phyloP scores from a whole-genome alignment of 2,329 filamentous ascomycete genomes.

The Cylindrodendrum hubeiense region DNA sequence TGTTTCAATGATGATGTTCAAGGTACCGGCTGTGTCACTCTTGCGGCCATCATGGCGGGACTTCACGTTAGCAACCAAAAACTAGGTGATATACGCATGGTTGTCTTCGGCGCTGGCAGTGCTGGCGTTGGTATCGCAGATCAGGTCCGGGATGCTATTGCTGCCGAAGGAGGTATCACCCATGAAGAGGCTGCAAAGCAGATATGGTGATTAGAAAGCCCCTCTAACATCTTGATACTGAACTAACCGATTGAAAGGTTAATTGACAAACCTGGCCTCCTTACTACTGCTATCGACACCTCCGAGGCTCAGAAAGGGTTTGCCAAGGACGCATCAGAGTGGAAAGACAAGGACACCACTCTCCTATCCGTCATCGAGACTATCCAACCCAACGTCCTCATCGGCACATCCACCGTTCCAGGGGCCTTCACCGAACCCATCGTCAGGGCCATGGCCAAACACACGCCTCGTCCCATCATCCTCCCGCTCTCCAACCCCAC shows the following conservation, averaged over 20 bases:
- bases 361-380: conserved; percentile 76
- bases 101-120: conserved; percentile 85
- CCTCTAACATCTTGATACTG: not conserved
- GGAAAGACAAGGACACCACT: conserved; percentile 67
- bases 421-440: conserved; percentile 81
- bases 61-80: conserved; percentile 76
- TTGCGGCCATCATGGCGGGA: conserved; percentile 84
- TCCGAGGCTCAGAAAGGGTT: conserved; percentile 77
- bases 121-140: conserved; percentile 90
- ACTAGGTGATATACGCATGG: conserved; percentile 76
- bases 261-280: conserved; percentile 83
- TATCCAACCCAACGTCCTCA: conserved; percentile 83
- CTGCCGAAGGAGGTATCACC: conserved; percentile 72
- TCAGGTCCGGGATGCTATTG: conserved; percentile 84
- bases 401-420: conserved; percentile 86
- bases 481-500: conserved; percentile 91
- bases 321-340: conserved; percentile 73
- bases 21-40: conserved; percentile 87
- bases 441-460: conserved; percentile 79
- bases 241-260: conserved; percentile 64
- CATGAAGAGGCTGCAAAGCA: conserved; percentile 83
- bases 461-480: conserved; percentile 79
- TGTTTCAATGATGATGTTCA: conserved; percentile 96
- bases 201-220: conserved; percentile 71
- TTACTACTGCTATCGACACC: conserved; percentile 73